Evolutionary conservation across 768 basidiomycete genomes (phyloP).

Genomic region (Hortiboletus campestris): DNA sequence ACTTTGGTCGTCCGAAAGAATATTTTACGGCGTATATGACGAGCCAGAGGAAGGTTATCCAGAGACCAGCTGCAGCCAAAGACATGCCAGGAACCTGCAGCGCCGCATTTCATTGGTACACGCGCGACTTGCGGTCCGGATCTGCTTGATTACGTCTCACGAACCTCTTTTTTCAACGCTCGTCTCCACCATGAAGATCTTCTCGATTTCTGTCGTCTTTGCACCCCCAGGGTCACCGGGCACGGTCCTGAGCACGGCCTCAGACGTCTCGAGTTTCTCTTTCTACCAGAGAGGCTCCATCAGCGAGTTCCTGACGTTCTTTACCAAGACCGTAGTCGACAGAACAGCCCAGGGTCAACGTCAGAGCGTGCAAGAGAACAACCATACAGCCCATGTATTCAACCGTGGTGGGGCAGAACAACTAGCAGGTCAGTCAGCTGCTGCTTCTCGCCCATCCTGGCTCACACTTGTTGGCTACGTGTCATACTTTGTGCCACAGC

Average conservation of each 20-base stretch:
- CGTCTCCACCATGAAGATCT: constrained; percentile 74
- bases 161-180: constrained; percentile 9
- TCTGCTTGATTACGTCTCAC: constrained; percentile 1
- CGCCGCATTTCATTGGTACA: constrained; percentile 2
- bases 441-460: neutral
- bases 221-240: constrained; percentile 62
- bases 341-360: constrained; percentile 85
- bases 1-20: constrained; percentile 13
- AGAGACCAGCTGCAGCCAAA: constrained; percentile 17
- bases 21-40: constrained; percentile 27
- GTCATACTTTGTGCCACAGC: constrained; percentile 41
- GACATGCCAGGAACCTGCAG: constrained; percentile 17
- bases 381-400: constrained; percentile 91
- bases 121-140: neutral
- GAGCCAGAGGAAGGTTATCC: constrained; percentile 25
- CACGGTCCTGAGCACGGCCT: constrained; percentile 63
- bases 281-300: constrained; percentile 92
- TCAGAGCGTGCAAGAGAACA: constrained; percentile 93
- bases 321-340: constrained; percentile 89
- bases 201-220: constrained; percentile 70
- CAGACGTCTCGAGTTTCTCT: constrained; percentile 86
- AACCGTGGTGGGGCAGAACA: constrained; percentile 85
- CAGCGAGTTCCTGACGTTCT: constrained; percentile 91
- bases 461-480: constrained; percentile 4
- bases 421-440: constrained; percentile 63